These are phyloP conservation scores for Carex myosuroides DNA, from an alignment of 176 grass and related monocot genomes.

Conservation along the genomic window DNA sequence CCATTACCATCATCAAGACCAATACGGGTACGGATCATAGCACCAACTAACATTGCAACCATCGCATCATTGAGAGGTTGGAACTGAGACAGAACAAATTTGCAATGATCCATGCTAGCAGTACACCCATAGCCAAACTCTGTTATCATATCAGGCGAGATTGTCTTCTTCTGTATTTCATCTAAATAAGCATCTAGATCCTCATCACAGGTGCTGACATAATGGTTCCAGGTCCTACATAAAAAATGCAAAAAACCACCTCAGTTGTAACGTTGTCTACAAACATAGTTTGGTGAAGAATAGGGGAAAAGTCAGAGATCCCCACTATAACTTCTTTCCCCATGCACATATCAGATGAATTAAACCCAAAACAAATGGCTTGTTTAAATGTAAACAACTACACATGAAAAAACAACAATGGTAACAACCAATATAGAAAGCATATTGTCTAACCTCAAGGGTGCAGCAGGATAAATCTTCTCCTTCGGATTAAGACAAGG, in stretches of 20 bases:
- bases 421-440: neutral
- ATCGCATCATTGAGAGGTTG: constrained; percentile 61
- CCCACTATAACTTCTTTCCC: neutral
- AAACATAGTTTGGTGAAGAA: neutral
- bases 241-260: neutral
- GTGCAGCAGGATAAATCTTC: constrained; percentile 35
- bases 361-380: neutral
- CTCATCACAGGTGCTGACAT: constrained; percentile 30
- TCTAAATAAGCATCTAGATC: constrained; percentile 59
- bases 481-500: constrained; percentile 35
- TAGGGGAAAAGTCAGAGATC: neutral
- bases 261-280: neutral
- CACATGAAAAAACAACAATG: neutral
- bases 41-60: constrained; percentile 72
- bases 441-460: constrained; percentile 29
- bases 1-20: constrained; percentile 51
- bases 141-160: constrained; percentile 46
- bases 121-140: constrained; percentile 71
- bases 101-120: constrained; percentile 49
- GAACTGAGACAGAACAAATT: constrained; percentile 61
- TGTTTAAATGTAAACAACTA: neutral
- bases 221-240: constrained; percentile 48
- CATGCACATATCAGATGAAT: neutral
- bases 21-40: constrained; percentile 36
- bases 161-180: constrained; percentile 72